Conservation (phyloP, 2,329 filamentous ascomycete species). For the Cadophora malorum region DNA sequence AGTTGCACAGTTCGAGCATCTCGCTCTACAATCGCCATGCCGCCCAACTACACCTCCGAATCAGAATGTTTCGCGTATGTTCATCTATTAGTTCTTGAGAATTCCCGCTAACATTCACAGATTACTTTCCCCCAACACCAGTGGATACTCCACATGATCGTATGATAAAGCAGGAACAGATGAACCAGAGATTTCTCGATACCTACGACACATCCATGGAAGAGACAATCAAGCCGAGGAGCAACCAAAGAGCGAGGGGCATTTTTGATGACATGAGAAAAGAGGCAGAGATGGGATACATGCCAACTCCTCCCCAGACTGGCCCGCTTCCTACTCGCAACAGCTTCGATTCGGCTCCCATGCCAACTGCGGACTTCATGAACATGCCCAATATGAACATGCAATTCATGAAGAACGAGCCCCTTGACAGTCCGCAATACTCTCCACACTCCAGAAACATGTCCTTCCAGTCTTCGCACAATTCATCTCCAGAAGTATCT, state of each 20-base stretch:
- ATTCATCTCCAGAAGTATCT: constrained; percentile 58
- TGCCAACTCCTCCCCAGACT: constrained; percentile 63
- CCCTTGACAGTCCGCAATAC: constrained; percentile 37
- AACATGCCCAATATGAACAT: constrained; percentile 55
- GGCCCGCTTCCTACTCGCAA: constrained; percentile 53
- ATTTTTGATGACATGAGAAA: constrained; percentile 66
- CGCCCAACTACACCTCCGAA: constrained; percentile 68
- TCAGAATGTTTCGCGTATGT: constrained; percentile 65
- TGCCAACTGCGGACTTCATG: constrained; percentile 64
- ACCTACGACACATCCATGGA: constrained; percentile 71
- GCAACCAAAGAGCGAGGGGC: constrained; percentile 54
- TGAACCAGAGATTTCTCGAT: constrained; percentile 60
- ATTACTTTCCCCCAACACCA: constrained; percentile 71
- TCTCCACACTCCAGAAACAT: constrained; percentile 45
- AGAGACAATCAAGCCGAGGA: constrained; percentile 66
- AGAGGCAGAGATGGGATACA: constrained; percentile 58
- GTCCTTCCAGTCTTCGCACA: constrained; percentile 48
- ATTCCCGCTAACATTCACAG: constrained; percentile 49
- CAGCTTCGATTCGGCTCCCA: constrained; percentile 58
- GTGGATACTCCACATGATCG: constrained; percentile 65
- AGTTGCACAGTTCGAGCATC: constrained; percentile 63
- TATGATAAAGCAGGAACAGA: constrained; percentile 42
- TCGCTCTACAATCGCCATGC: constrained; percentile 52
- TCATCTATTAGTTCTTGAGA: not conserved
- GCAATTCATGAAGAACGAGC: constrained; percentile 49